phyloP scores from a whole-genome alignment of 805 yeast species.

The Spathaspora hagerdaliae region DNA sequence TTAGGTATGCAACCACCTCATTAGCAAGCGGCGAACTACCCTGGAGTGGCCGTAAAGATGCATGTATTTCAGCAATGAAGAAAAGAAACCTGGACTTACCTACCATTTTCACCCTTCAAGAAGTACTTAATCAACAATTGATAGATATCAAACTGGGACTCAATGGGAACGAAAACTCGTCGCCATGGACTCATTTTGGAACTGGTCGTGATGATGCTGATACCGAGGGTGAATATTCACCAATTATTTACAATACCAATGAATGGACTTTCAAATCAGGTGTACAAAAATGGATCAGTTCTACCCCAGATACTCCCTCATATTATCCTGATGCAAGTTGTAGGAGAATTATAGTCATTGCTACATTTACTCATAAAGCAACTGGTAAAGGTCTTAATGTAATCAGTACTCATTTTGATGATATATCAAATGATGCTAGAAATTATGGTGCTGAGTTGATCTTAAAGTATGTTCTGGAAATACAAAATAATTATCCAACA shows the following conservation, averaged over 20 bases:
- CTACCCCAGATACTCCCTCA: slow-evolving; percentile 20
- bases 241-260: slow-evolving; percentile 18
- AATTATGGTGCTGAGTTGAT: slow-evolving; percentile 42
- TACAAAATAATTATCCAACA: slow-evolving; percentile 16
- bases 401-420: slow-evolving; percentile 39
- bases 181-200: slow-evolving; percentile 23
- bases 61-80: slow-evolving; percentile 20
- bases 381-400: slow-evolving; percentile 23
- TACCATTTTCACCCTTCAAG: slow-evolving; percentile 35
- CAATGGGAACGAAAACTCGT: slow-evolving; percentile 14
- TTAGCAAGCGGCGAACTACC: slow-evolving; percentile 1
- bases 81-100: slow-evolving; percentile 8
- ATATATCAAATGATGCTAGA: slow-evolving; percentile 30
- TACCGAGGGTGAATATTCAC: slow-evolving; percentile 23
- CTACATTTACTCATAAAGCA: slow-evolving; percentile 19
- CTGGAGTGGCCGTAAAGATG: slow-evolving; percentile 9
- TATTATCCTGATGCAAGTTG: slow-evolving; percentile 47
- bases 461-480: slow-evolving; percentile 30
- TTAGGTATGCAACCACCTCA: slow-evolving; percentile 1
- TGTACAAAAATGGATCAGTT: slow-evolving; percentile 23
- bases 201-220: slow-evolving; percentile 28
- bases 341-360: slow-evolving; percentile 35
- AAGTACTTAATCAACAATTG: slow-evolving; percentile 32
- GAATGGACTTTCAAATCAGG: slow-evolving; percentile 22
- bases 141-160: slow-evolving; percentile 24